A percentile compares a stretch with the other conserved stretches of the same genome.
phyloP scores from a whole-genome alignment of 805 yeast genomes.

The Saccharomyces paradoxus region DNA sequence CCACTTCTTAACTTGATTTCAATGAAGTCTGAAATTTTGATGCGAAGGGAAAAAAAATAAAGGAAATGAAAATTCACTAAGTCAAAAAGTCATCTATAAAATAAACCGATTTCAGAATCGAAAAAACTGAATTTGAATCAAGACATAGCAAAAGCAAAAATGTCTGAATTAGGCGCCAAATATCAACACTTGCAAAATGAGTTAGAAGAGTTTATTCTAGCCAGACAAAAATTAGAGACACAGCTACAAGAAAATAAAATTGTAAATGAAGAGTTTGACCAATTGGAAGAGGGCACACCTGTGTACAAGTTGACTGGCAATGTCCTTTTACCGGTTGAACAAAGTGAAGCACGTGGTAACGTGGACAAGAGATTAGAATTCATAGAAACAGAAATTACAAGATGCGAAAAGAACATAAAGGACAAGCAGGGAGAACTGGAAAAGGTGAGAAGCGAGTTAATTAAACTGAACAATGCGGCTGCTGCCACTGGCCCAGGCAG shows the following conservation, averaged over 20 bases:
- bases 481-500: not conserved
- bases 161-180: conserved; percentile 19
- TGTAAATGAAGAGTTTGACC: conserved; percentile 71
- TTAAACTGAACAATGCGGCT: conserved; percentile 28
- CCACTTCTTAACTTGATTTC: not conserved
- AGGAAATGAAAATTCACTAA: not conserved
- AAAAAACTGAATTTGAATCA: not conserved
- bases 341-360: conserved; percentile 69
- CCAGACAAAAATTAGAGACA: conserved; percentile 84
- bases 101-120: not conserved
- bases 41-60: not conserved
- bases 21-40: not conserved
- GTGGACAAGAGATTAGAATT: conserved; percentile 87
- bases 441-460: conserved; percentile 45
- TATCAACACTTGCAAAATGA: conserved; percentile 40
- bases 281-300: conserved; percentile 58
- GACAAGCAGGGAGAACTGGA: conserved; percentile 49
- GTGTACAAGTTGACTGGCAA: conserved; percentile 90
- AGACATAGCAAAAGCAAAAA: not conserved
- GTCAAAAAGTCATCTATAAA: not conserved
- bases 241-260: conserved; percentile 91
- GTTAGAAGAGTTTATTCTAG: conserved; percentile 47
- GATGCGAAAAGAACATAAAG: conserved; percentile 67
- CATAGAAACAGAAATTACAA: conserved; percentile 64
- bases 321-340: conserved; percentile 82